Base-by-base conservation (phyloP, 169 alveolate species). In the Sarcocystis neurona region DNA sequence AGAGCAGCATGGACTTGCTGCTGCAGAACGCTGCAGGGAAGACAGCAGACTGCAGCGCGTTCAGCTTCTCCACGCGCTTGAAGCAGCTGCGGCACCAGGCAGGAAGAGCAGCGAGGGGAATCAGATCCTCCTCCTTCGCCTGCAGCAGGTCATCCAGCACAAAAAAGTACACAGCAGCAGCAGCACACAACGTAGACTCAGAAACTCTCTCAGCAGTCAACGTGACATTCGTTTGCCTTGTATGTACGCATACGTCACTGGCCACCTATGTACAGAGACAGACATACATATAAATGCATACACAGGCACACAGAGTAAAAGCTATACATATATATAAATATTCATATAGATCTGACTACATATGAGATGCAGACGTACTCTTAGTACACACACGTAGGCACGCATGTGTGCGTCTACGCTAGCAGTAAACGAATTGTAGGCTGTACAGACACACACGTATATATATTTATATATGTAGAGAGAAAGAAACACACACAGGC, bases 81-180 rank as follows among this genome's bases (percentile, higher is more conserved):
- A 92, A 92, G 82, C 93, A 91, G 46, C 66, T 75, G 56, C 75
- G 93, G 8, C 93, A 93, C 93, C 92, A 92, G 32, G 84, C 84
- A 0, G 94, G 94, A 60, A 92, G n/a, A 5, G 50, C 37, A 5
- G 66, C 47, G 4, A 89, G 37, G 0, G 93, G 87, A 44, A 84
- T 70, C 48, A 88, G 70, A 0, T 44, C 27, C 37, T 44, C 44
- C 53, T 41, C 47, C 10, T 72, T 68, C 4, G 50, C 91, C 91
- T 87, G 70, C 37, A 34, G 10, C 15, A 0, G 18, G 47, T n/a
- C n/a, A n/a, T n/a, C 30, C 30, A 53, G 63, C 63, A 70, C 20
- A 15, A 20, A 10, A 70, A 10, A 20, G n/a, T 12, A 10, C 20
- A 37, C 48, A 37, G 80, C 43, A 70, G 20, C 48, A 10, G 80